A percentile compares a stretch with the other conserved stretches of the same genome.
These are phyloP conservation scores for Flaveria bidentis DNA, from an alignment of 129 eudicot genomes.

Conservation along the genomic window DNA sequence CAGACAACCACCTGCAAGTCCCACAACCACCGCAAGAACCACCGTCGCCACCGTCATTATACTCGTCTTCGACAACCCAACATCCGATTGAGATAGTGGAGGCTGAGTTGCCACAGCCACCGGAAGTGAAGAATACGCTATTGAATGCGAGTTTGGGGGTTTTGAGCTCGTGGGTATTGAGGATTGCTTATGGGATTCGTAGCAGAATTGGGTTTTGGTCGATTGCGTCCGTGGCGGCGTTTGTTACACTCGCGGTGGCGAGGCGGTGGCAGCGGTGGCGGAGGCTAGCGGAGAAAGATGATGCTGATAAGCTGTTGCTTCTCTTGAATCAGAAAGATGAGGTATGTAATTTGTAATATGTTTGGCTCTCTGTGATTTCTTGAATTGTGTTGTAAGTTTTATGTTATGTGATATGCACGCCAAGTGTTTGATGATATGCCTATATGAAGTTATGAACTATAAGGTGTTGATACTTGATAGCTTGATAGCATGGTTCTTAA, in stretches of 20 bases:
- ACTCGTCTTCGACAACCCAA: slow-evolving; percentile 25
- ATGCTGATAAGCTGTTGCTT: slow-evolving; percentile 19
- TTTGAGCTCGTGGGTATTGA: slow-evolving; percentile 31
- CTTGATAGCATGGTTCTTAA: background rate
- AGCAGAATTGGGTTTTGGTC: slow-evolving; percentile 34
- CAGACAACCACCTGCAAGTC: background rate
- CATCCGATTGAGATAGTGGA: slow-evolving; percentile 14
- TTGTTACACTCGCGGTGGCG: slow-evolving; percentile 15
- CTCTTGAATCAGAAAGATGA: slow-evolving; percentile 35
- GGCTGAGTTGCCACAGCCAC: slow-evolving; percentile 18
- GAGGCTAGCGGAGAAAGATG: slow-evolving; percentile 21
- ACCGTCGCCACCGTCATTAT: slow-evolving; percentile 21
- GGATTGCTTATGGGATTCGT: slow-evolving; percentile 33
- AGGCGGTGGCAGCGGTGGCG: slow-evolving; percentile 34
- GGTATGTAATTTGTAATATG: slow-evolving; percentile 13
- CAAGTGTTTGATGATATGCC: slow-evolving; percentile 36
- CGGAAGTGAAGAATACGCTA: slow-evolving; percentile 8
- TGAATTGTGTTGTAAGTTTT: background rate
- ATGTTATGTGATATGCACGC: background rate
- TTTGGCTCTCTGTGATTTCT: too few species aligned
- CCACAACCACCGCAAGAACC: slow-evolving; percentile 19
- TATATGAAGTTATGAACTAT: background rate
- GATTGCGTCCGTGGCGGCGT: slow-evolving; percentile 24
- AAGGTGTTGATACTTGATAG: background rate
- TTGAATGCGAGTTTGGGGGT: slow-evolving; percentile 27